Percentiles rank a stretch among this genome's conserved stretches.
phyloP scores from a whole-genome alignment of 805 yeast species.

The Jamesozyma jinghongensis region DNA sequence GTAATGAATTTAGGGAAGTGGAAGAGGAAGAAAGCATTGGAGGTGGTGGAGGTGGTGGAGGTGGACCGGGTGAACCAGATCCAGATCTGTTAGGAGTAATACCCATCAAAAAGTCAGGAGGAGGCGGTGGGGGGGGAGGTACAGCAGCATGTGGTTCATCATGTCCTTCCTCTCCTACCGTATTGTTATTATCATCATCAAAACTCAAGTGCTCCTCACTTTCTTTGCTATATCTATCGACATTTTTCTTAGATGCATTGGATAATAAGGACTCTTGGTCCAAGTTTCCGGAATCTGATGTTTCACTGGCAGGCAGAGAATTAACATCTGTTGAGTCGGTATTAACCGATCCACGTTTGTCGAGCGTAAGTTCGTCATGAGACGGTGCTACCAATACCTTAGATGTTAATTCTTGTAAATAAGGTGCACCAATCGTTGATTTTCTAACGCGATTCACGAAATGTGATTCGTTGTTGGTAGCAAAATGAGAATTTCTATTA shows the following conservation, averaged over 20 bases:
- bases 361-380: slow-evolving; percentile 1
- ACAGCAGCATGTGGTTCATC: neutral
- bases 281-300: neutral
- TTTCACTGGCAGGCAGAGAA: neutral
- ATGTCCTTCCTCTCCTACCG: too few relatives aligned
- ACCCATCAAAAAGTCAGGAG: slow-evolving; percentile 4
- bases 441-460: slow-evolving; percentile 27
- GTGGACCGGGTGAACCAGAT: slow-evolving; percentile 1
- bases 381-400: slow-evolving; percentile 11
- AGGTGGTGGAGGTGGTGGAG: slow-evolving; percentile 31
- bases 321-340: too few relatives aligned
- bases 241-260: too few relatives aligned
- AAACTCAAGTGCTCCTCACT: too few relatives aligned
- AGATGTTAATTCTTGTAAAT: slow-evolving; percentile 19
- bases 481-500: slow-evolving; percentile 3
- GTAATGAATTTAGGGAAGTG: neutral
- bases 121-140: slow-evolving; percentile 23
- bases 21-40: slow-evolving; percentile 21
- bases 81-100: slow-evolving; percentile 8
- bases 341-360: too few relatives aligned
- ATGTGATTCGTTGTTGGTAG: slow-evolving; percentile 11
- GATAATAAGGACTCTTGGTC: neutral
- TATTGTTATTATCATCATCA: neutral
- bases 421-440: slow-evolving; percentile 17
- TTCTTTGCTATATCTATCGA: too few relatives aligned